These are phyloP conservation scores for Musa troglodytarum DNA, from an alignment of 176 grass and related monocot species.

Conservation along the genomic window DNA sequence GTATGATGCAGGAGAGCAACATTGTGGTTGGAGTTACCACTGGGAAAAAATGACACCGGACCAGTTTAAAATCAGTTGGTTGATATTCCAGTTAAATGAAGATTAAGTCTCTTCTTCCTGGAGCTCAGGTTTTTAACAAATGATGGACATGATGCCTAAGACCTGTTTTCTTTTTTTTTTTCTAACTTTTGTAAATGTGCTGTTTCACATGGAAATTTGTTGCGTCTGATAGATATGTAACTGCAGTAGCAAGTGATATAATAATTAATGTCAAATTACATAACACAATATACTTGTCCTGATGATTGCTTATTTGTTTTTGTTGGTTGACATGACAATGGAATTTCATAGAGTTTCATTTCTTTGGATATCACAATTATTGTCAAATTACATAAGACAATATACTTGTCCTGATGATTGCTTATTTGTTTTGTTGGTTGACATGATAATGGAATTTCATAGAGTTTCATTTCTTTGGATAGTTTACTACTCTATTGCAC, in stretches of 20 bases:
- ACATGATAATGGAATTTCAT: neutral
- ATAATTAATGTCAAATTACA: too few species aligned
- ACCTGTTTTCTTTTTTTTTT: neutral
- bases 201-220: neutral
- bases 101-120: neutral
- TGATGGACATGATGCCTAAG: neutral
- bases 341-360: neutral
- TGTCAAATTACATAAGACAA: too few species aligned
- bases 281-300: too few species aligned
- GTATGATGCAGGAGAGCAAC: constrained; percentile 61
- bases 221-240: neutral
- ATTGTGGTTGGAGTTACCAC: constrained; percentile 82
- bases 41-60: constrained; percentile 19
- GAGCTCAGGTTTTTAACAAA: neutral
- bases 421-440: too few species aligned
- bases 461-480: too few species aligned
- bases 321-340: too few species aligned
- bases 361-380: too few species aligned
- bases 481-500: too few species aligned
- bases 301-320: too few species aligned
- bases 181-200: neutral
- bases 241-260: too few species aligned
- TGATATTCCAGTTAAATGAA: neutral
- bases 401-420: too few species aligned
- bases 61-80: neutral